These are phyloP conservation scores for Geosmithia putterillii DNA, from an alignment of 2,329 filamentous ascomycete species.

Conservation along the genomic window DNA sequence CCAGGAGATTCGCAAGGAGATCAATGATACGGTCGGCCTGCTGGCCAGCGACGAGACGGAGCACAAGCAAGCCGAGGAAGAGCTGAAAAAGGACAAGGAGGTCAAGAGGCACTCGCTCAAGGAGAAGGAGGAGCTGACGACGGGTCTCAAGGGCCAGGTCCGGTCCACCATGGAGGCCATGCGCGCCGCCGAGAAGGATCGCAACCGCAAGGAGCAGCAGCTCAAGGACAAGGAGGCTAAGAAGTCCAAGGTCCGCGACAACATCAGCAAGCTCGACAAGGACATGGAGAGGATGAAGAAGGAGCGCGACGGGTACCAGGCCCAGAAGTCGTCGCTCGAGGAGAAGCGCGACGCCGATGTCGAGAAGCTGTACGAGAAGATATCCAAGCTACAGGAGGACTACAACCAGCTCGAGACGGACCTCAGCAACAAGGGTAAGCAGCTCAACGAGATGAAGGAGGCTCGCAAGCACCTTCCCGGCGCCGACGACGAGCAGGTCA, in stretches of 20 bases:
- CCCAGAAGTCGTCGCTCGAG: slow-evolving; percentile 38
- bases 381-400: slow-evolving; percentile 51
- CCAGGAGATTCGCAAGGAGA: slow-evolving; percentile 69
- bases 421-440: slow-evolving; percentile 52
- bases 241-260: slow-evolving; percentile 56
- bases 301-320: slow-evolving; percentile 39
- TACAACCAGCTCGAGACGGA: slow-evolving; percentile 57
- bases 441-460: slow-evolving; percentile 63
- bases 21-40: slow-evolving; percentile 63
- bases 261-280: slow-evolving; percentile 54
- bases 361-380: slow-evolving; percentile 40
- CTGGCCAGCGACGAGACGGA: slow-evolving; percentile 63
- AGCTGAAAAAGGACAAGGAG: slow-evolving; percentile 67
- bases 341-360: slow-evolving; percentile 38
- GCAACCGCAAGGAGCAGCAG: slow-evolving; percentile 62
- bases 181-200: slow-evolving; percentile 66
- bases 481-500: slow-evolving; percentile 46
- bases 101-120: slow-evolving; percentile 65
- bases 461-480: slow-evolving; percentile 52
- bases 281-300: slow-evolving; percentile 48
- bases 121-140: slow-evolving; percentile 83
- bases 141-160: slow-evolving; percentile 71
- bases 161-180: slow-evolving; percentile 72
- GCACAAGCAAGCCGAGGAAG: slow-evolving; percentile 49
- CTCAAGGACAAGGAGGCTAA: slow-evolving; percentile 59